Conservation (phyloP, 1,284 basidiomycete genomes). For the Fomitopsis pinicola region DNA sequence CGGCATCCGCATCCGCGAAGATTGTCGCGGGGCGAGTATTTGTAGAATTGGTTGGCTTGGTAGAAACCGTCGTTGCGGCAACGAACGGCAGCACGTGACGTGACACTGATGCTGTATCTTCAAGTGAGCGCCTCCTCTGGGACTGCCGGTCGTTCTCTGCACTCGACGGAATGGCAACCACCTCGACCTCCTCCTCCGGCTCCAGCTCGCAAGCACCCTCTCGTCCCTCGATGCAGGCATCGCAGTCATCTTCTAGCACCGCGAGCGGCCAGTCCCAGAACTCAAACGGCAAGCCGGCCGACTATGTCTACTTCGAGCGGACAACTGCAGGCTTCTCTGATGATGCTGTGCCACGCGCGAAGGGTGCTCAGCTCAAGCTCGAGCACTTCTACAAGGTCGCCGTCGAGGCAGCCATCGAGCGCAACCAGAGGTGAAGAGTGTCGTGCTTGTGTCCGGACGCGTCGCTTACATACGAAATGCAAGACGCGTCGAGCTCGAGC, state of each 20-base stretch:
- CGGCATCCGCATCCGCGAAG: neutral
- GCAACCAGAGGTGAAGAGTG: constrained; percentile 50
- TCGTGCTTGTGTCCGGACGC: neutral
- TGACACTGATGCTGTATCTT: constrained; percentile 8
- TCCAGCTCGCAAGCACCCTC: constrained; percentile 14
- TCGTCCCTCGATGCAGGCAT: constrained; percentile 16
- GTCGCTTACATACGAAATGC: neutral
- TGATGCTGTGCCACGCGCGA: constrained; percentile 87
- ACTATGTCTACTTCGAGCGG: constrained; percentile 96
- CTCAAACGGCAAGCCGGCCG: constrained; percentile 36
- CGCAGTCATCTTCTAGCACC: constrained; percentile 27
- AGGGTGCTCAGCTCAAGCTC: constrained; percentile 94
- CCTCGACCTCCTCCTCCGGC: constrained; percentile 17
- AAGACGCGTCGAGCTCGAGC: constrained; percentile 92
- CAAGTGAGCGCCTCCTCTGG: neutral
- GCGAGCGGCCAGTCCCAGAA: constrained; percentile 24
- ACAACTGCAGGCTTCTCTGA: constrained; percentile 82
- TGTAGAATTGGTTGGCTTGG: neutral
- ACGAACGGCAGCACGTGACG: constrained; percentile 16
- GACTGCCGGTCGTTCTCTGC: neutral
- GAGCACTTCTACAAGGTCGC: constrained; percentile 98
- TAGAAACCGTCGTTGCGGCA: neutral
- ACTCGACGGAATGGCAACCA: constrained; percentile 20
- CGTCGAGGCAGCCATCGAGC: constrained; percentile 82
- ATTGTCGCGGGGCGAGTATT: neutral